Base-by-base conservation (phyloP, 192 early-diverging fungal species). In the Backusella luteola region DNA sequence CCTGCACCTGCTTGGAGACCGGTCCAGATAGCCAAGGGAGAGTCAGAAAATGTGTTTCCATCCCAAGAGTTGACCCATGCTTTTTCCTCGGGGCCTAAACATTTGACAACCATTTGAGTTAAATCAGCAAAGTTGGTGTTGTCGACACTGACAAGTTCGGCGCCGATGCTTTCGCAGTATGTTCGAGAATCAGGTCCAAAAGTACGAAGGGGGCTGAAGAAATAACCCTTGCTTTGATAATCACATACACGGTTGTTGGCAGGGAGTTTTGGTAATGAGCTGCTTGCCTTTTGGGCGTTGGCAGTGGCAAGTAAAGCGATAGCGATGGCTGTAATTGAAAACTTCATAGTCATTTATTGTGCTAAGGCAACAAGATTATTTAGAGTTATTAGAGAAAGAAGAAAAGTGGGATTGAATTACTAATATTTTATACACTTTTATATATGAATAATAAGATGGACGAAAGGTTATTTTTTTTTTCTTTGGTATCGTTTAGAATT, bases 51-150 rank as follows among this genome's bases (percentile, higher is more conserved):
- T 6, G 26, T 34, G 19, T 71, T 46, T 71, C 23, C 39, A 14
- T 71, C 70, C 70, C 70, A 71, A 5, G 42, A 32, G 21, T 71
- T 26, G 9, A 71, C 32, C 39, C 70, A 41, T 17, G 42, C 70
- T 17, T 26, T 44, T 21, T 49, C 15, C 6, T 26, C 26, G 8
- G 41, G 70, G 19, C 70, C 70, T 21, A 71, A 29, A 32, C 70
- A 71, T 32, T 71, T 26, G 42, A 26, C 9, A 23, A 49, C 26
- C 35, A 46, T 32, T 15, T 26, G 6, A 21, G 21, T 49, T 9
- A 34, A 23, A 29, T 23, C 15, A 21, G 29, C 12, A 5, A 44
- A 32, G 26, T 71, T 71, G 11, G 12, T 26, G 3, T 26, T 26
- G 3, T 46, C 26, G 4, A 71, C 41, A 23, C 23, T 23, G 26